A percentile compares a stretch with the other conserved stretches of the same genome.
Evolutionary conservation across 2,329 filamentous ascomycete genomes (phyloP).

Genomic region (Aspergillus oerlinghausenensis): DNA sequence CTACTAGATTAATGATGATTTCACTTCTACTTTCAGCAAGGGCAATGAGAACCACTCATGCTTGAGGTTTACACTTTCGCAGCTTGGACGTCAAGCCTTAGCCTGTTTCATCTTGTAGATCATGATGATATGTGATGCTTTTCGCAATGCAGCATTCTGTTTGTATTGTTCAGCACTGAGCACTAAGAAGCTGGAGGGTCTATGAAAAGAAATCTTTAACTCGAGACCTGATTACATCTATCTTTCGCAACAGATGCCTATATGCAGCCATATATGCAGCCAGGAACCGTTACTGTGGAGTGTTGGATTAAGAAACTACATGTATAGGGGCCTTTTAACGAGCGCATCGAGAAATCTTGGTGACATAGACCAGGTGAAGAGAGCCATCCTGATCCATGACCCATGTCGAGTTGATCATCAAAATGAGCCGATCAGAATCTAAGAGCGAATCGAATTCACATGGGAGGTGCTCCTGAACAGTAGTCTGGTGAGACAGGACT

Average conservation of each 20-base stretch:
- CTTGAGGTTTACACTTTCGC: slow-evolving; percentile 8
- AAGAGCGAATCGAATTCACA: neutral
- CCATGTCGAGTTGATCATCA: neutral
- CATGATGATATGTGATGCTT: neutral
- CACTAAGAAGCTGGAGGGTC: too few species aligned
- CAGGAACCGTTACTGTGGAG: neutral
- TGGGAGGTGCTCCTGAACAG: neutral
- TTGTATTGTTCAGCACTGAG: too few species aligned
- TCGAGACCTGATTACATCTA: neutral
- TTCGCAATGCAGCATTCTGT: neutral
- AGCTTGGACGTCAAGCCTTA: neutral
- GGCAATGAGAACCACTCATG: slow-evolving; percentile 8
- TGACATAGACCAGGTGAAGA: too few species aligned
- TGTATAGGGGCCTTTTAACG: neutral
- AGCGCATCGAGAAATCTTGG: too few species aligned
- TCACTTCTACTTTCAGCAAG: slow-evolving; percentile 19
- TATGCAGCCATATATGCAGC: neutral
- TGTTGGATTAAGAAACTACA: neutral
- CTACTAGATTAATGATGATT: slow-evolving; percentile 34
- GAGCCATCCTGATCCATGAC: neutral
- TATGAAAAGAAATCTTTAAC: too few species aligned
- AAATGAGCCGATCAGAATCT: neutral
- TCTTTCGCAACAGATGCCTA: neutral
- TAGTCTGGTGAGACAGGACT: neutral
- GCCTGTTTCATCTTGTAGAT: neutral